A percentile compares a stretch with the other conserved stretches of the same genome.
Conservation (phyloP, 805 yeast species). For the Pichia nanzhaoensis region DNA sequence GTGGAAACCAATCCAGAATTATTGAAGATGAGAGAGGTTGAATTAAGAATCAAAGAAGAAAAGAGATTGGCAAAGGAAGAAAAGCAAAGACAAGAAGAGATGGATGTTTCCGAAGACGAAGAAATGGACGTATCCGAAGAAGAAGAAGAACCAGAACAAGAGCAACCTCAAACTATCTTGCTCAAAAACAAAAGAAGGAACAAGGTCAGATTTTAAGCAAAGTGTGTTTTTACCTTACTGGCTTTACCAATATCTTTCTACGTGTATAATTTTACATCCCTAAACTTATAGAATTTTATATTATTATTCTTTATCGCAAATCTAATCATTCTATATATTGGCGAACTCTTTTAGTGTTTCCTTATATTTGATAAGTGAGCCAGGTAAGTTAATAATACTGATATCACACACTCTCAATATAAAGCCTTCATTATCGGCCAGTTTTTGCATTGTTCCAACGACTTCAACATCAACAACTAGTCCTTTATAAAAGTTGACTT, state of each 20-base stretch:
- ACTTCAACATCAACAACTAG: slow-evolving; percentile 22
- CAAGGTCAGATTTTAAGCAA: slow-evolving; percentile 41
- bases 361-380: slow-evolving; percentile 1
- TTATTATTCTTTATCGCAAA: not conserved
- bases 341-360: not conserved
- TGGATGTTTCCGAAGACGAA: slow-evolving; percentile 40
- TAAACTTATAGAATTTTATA: not conserved
- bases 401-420: not conserved
- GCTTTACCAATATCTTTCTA: not conserved
- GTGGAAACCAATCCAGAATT: slow-evolving; percentile 86
- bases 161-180: slow-evolving; percentile 45
- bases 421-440: too few species aligned
- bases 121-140: slow-evolving; percentile 41
- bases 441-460: not conserved
- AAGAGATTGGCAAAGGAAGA: slow-evolving; percentile 50
- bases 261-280: not conserved
- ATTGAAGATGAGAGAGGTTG: slow-evolving; percentile 89
- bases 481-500: slow-evolving; percentile 14
- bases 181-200: slow-evolving; percentile 54
- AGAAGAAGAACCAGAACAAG: slow-evolving; percentile 39
- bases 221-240: not conserved
- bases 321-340: not conserved
- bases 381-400: not conserved
- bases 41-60: slow-evolving; percentile 69
- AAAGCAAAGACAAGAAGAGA: slow-evolving; percentile 40